phyloP scores from a whole-genome alignment of 1,139 yeast genomes.

The Saccharomyces hybrid region DNA sequence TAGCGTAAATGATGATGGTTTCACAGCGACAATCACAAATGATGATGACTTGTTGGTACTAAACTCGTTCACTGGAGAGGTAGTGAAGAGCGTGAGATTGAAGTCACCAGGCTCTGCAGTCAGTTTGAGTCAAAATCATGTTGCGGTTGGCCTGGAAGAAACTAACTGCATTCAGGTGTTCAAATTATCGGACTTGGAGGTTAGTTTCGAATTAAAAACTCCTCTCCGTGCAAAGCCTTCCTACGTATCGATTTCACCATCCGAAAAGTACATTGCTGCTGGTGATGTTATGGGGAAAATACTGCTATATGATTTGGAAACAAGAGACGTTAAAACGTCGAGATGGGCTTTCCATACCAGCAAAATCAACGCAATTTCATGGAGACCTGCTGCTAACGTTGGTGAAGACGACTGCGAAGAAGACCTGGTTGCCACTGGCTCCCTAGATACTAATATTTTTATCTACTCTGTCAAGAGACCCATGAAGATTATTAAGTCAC shows the following conservation, averaged over 20 bases:
- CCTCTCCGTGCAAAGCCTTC: conserved; percentile 58
- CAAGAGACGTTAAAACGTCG: conserved; percentile 59
- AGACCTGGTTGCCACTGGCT: conserved; percentile 65
- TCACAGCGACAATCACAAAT: conserved; percentile 34
- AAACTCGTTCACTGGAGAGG: conserved; percentile 23
- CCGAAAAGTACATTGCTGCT: conserved; percentile 62
- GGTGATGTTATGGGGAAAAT: conserved; percentile 88
- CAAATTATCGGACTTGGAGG: conserved; percentile 34
- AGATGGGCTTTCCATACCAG: conserved; percentile 96
- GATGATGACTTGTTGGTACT: conserved; percentile 28
- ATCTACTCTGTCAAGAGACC: conserved; percentile 76
- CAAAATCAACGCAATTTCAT: conserved; percentile 63
- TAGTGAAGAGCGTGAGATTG: conserved; percentile 25
- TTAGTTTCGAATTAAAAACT: conserved; percentile 18
- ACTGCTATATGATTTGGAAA: conserved; percentile 51
- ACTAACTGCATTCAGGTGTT: conserved; percentile 32
- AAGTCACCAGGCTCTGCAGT: conserved; percentile 40
- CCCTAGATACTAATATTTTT: conserved; percentile 74
- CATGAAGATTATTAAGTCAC: conserved; percentile 59
- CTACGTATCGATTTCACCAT: conserved; percentile 60
- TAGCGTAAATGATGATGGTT: conserved; percentile 29
- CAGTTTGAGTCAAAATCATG: conserved; percentile 36
- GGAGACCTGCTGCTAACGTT: conserved; percentile 38
- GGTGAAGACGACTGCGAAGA: conserved; percentile 65
- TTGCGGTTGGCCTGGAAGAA: conserved; percentile 46